Percentiles rank a stretch among this genome's conserved stretches.
Conservation (phyloP, 345 rosid species). For the Kandelia obovata region DNA sequence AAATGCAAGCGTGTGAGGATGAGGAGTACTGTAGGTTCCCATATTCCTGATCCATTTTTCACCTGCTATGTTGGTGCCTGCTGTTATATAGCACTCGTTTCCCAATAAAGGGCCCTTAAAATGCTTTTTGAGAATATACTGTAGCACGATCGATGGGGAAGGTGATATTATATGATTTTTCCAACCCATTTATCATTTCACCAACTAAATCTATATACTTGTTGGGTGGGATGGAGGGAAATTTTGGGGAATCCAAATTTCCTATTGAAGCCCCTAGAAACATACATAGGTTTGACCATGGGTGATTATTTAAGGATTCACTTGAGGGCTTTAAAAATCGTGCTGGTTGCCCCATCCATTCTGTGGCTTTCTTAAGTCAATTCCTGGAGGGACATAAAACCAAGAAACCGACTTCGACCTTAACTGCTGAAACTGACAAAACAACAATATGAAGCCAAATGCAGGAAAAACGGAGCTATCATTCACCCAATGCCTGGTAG, state of each 20-base stretch:
- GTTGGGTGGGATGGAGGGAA: too few species aligned
- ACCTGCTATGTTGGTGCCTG: neutral
- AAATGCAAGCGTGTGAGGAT: neutral
- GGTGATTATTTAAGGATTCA: neutral
- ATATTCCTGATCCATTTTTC: neutral
- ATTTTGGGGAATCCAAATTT: too few species aligned
- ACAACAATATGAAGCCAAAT: slow-evolving; percentile 24
- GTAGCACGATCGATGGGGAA: neutral
- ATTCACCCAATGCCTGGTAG: neutral
- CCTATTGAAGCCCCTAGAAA: too few species aligned
- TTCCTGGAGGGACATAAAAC: slow-evolving; percentile 22
- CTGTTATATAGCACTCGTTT: neutral
- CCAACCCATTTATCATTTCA: neutral
- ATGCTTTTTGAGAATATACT: neutral
- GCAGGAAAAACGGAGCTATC: slow-evolving; percentile 2
- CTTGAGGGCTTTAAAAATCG: slow-evolving; percentile 4
- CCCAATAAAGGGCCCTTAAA: neutral
- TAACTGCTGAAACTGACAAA: slow-evolving; percentile 41
- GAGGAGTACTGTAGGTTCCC: neutral
- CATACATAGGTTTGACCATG: too few species aligned
- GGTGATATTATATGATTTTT: neutral
- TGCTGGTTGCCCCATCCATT: slow-evolving; percentile 30
- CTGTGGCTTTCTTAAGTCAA: slow-evolving; percentile 29
- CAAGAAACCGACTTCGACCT: slow-evolving; percentile 20
- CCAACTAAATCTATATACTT: too few species aligned